phyloP scores from a whole-genome alignment of 345 rosid genomes.

The Populus davidiana region DNA sequence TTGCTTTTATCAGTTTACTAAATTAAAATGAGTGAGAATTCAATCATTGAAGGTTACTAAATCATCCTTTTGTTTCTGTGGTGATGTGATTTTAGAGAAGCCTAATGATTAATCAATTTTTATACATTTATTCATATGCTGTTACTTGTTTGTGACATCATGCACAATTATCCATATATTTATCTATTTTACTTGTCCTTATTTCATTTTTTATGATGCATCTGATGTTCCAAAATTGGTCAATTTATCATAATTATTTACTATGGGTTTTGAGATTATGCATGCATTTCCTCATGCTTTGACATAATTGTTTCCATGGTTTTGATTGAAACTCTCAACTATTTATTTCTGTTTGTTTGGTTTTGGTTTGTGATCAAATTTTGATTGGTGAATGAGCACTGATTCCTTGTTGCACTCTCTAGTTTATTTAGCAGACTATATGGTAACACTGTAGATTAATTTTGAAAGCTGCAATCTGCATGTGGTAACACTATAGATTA shows the following conservation, averaged over 20 bases:
- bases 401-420: background rate
- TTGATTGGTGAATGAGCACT: background rate
- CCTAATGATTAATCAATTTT: background rate
- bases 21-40: background rate
- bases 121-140: background rate
- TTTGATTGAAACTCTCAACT: background rate
- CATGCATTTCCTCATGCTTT: background rate
- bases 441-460: background rate
- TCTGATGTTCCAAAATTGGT: background rate
- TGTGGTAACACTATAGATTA: background rate
- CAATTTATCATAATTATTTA: background rate
- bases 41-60: background rate
- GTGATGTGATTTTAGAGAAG: background rate
- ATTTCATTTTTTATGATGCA: background rate
- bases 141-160: background rate
- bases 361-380: background rate
- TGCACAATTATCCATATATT: background rate
- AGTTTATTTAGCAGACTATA: background rate
- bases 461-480: background rate
- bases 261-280: background rate
- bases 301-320: background rate
- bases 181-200: background rate
- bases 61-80: background rate
- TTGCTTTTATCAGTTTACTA: background rate
- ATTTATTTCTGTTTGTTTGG: background rate